These are phyloP conservation scores for Gelatoporia subvermispora DNA, from an alignment of 768 basidiomycete genomes.

Conservation along the genomic window DNA sequence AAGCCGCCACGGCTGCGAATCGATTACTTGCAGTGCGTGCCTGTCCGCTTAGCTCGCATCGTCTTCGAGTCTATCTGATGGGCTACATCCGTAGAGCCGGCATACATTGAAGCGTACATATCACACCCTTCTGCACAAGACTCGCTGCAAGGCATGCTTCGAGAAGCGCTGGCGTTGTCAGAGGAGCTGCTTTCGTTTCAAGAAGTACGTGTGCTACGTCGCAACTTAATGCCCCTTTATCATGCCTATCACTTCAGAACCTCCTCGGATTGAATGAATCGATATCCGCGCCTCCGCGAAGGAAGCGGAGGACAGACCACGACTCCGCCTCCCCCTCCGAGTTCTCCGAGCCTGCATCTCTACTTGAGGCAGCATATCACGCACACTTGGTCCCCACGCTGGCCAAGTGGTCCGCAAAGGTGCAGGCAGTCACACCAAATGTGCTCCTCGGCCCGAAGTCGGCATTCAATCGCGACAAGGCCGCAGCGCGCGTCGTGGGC, in stretches of 20 bases:
- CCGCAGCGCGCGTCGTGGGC: slow-evolving; percentile 48
- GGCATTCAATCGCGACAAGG: slow-evolving; percentile 45
- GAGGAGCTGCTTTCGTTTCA: slow-evolving; percentile 67
- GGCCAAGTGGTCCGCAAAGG: slow-evolving; percentile 93
- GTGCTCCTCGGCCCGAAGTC: slow-evolving; percentile 66
- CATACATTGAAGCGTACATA: slow-evolving; percentile 25
- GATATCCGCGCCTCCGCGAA: slow-evolving; percentile 46
- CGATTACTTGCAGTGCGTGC: slow-evolving; percentile 56
- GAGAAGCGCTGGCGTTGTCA: slow-evolving; percentile 55
- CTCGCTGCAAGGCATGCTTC: slow-evolving; percentile 48
- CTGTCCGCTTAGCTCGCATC: background rate
- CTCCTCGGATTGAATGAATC: slow-evolving; percentile 38
- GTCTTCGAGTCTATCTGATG: slow-evolving; percentile 15
- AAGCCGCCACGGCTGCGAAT: slow-evolving; percentile 62
- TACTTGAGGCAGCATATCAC: slow-evolving; percentile 46
- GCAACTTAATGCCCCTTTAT: background rate
- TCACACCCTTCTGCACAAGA: slow-evolving; percentile 35
- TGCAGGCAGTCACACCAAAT: slow-evolving; percentile 85
- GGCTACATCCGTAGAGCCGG: slow-evolving; percentile 29
- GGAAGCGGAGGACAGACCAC: slow-evolving; percentile 44
- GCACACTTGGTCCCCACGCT: slow-evolving; percentile 72
- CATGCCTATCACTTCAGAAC: slow-evolving; percentile 16
- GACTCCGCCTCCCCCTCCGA: slow-evolving; percentile 32
- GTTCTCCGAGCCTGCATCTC: slow-evolving; percentile 28
- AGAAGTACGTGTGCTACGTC: slow-evolving; percentile 40